These are phyloP conservation scores for Septoria linicola DNA, from an alignment of 2,329 filamentous ascomycete genomes.

Conservation along the genomic window DNA sequence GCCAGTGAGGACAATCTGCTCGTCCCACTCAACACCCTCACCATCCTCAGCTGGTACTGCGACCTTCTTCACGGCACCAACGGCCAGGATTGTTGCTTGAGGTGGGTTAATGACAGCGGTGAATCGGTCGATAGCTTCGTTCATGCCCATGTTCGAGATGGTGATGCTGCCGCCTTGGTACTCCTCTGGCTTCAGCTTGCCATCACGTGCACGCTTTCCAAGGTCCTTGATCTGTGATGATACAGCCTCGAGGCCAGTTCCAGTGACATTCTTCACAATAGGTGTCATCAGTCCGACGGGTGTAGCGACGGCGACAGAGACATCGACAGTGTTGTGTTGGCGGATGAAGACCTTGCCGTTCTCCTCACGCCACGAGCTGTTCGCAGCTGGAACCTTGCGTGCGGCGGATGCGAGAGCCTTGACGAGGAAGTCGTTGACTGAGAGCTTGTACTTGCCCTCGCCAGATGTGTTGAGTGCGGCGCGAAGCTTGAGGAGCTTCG, in stretches of 20 bases:
- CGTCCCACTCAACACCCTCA: conserved; percentile 78
- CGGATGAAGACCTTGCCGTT: conserved; percentile 75
- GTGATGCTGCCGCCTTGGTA: conserved; percentile 99
- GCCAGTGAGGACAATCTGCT: conserved; percentile 91
- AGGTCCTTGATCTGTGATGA: conserved; percentile 91
- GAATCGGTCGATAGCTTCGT: conserved; percentile 91
- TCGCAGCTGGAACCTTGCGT: conserved; percentile 91
- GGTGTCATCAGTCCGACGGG: conserved; percentile 94
- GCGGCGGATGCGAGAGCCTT: conserved; percentile 89
- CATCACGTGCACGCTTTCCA: conserved; percentile 90
- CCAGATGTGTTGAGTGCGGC: conserved; percentile 84
- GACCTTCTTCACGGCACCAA: conserved; percentile 94
- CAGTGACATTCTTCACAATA: conserved; percentile 87
- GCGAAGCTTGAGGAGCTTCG: conserved; percentile 94
- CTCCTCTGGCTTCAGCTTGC: conserved; percentile 99
- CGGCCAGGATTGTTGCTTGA: conserved; percentile 90
- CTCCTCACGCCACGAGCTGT: conserved; percentile 85
- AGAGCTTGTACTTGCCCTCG: conserved; percentile 96
- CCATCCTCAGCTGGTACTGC: conserved; percentile 85
- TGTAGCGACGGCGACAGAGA: conserved; percentile 93
- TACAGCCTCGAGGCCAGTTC: conserved; percentile 83
- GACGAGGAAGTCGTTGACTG: conserved; percentile 99
- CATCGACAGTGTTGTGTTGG: conserved; percentile 88
- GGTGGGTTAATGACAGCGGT: conserved; percentile 99
- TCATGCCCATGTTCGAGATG: conserved; percentile 99